Conservation (phyloP, 108 stramenopile genomes). For the Fragilariopsis cylindrus region DNA sequence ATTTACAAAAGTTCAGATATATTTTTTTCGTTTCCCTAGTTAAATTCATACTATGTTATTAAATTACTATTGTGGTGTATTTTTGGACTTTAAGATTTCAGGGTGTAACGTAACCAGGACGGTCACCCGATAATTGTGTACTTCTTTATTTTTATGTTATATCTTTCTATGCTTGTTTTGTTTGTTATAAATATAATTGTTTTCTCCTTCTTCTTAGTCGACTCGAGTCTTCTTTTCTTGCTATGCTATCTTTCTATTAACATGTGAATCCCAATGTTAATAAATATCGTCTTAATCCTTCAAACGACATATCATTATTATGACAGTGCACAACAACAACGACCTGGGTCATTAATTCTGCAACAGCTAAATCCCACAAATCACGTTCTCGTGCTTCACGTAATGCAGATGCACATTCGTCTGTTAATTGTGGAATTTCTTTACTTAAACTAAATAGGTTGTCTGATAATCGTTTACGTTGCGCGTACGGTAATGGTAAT, state of each 20-base stretch:
- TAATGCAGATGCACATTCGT: constrained; percentile 53
- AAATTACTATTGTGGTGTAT: neutral
- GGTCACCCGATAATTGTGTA: neutral
- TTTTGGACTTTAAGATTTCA: neutral
- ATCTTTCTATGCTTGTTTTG: neutral
- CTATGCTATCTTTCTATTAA: neutral
- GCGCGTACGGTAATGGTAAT: constrained; percentile 65
- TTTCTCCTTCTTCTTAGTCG: neutral
- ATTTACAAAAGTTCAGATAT: too few species aligned
- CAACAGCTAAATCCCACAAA: constrained; percentile 76
- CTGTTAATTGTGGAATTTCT: constrained; percentile 51
- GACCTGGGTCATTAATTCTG: constrained; percentile 76
- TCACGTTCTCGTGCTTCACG: constrained; percentile 63
- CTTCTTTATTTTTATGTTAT: neutral
- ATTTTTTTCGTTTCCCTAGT: too few species aligned
- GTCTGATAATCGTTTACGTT: constrained; percentile 74
- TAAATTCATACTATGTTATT: too few species aligned
- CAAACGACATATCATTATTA: constrained; percentile 59
- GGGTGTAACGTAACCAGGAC: neutral
- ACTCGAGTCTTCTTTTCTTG: neutral
- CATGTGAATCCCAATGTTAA: constrained; percentile 19
- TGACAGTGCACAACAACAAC: constrained; percentile 66
- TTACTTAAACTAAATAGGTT: constrained; percentile 63
- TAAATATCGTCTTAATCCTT: constrained; percentile 67
- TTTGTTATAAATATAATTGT: neutral